Conservation (phyloP, 192 early-diverging fungal genomes). For the Pilaira anomala region DNA sequence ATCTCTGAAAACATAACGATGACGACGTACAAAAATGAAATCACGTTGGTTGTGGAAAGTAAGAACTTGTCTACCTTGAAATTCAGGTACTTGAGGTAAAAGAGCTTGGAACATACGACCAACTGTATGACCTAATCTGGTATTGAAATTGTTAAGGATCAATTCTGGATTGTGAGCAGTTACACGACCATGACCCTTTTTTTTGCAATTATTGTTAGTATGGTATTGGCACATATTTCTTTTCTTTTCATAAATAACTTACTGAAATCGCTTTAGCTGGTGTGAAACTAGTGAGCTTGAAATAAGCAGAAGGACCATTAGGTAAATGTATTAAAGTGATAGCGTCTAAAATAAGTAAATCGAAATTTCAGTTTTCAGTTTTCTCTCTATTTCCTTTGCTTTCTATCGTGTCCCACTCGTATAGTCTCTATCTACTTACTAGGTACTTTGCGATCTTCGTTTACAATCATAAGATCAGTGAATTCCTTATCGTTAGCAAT, state of each 20-base stretch:
- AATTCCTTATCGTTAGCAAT: constrained; percentile 84
- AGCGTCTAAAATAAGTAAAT: constrained; percentile 53
- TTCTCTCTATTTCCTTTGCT: neutral
- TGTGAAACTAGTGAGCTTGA: constrained; percentile 82
- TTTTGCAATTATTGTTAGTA: constrained; percentile 1
- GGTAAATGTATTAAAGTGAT: constrained; percentile 94
- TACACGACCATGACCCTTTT: constrained; percentile 69
- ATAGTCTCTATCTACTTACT: constrained; percentile 48
- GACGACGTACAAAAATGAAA: constrained; percentile 97
- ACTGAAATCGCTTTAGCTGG: constrained; percentile 71
- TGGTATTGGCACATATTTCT: neutral
- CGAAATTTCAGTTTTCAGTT: neutral
- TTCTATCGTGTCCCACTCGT: too few relatives aligned
- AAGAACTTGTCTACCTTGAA: constrained; percentile 88
- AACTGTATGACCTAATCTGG: constrained; percentile 92
- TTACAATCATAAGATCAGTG: constrained; percentile 92
- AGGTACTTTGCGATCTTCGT: constrained; percentile 89
- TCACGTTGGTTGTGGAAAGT: constrained; percentile 99
- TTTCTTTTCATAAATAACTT: constrained; percentile 11
- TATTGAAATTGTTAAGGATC: constrained; percentile 97
- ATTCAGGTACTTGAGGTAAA: constrained; percentile 97
- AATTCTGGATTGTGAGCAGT: constrained; percentile 90
- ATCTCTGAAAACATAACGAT: constrained; percentile 89
- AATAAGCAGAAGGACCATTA: constrained; percentile 94
- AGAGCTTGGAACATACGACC: constrained; percentile 94